Conservation (phyloP, 116 monocot genomes). For the Zostera marina region DNA sequence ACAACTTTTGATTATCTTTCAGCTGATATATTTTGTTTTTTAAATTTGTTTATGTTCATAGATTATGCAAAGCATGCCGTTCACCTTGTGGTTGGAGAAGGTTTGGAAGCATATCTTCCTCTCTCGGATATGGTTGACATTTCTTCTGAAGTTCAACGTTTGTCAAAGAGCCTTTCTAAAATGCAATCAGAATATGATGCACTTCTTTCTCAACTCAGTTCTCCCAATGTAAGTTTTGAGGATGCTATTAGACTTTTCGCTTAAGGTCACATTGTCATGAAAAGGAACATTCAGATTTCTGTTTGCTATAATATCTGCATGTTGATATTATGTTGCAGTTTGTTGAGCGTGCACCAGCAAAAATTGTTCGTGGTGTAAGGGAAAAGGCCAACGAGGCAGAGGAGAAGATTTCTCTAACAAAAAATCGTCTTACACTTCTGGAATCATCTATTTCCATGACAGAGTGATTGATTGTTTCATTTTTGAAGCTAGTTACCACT, state of each 20-base stretch:
- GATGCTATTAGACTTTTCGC: not conserved
- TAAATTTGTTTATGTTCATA: slow-evolving; percentile 7
- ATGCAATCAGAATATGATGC: slow-evolving; percentile 86
- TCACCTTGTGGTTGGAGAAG: slow-evolving; percentile 81
- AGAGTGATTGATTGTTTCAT: not conserved
- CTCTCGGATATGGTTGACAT: slow-evolving; percentile 91
- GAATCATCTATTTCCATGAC: slow-evolving; percentile 35
- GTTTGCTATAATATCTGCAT: not conserved
- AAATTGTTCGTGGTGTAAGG: slow-evolving; percentile 63
- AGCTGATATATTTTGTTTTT: too few relatives aligned
- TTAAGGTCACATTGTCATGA: not conserved
- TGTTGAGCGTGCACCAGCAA: slow-evolving; percentile 73
- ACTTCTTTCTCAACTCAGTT: slow-evolving; percentile 64
- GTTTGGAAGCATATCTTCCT: slow-evolving; percentile 85
- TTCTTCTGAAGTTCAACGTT: slow-evolving; percentile 66
- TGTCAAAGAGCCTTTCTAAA: slow-evolving; percentile 73
- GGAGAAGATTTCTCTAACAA: slow-evolving; percentile 70
- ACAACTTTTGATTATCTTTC: not conserved
- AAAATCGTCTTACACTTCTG: slow-evolving; percentile 59
- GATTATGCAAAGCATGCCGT: slow-evolving; percentile 71
- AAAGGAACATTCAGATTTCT: not conserved
- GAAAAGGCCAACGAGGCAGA: slow-evolving; percentile 71
- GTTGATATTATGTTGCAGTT: slow-evolving; percentile 31
- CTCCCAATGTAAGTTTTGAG: slow-evolving; percentile 37
- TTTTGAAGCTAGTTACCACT: too few relatives aligned